A percentile compares a stretch with the other conserved stretches of the same genome.
Conservation (phyloP, 371 early-diverging fungal species). For the Batrachochytrium dendrobatidis region DNA sequence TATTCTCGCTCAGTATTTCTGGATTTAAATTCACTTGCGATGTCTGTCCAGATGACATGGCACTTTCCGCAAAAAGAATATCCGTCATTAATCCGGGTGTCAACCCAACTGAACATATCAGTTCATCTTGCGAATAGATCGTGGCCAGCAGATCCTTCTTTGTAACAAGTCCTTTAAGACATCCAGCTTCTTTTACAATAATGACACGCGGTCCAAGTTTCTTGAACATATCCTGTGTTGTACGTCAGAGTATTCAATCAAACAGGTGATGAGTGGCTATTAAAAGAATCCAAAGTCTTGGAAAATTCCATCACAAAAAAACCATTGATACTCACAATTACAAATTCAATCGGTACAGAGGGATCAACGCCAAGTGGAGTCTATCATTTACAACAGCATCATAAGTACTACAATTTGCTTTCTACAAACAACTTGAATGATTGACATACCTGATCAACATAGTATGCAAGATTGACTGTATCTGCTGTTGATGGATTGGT, state of each 20-base stretch:
- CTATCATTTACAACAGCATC: not conserved
- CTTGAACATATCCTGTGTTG: conserved; percentile 35
- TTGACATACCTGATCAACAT: not conserved
- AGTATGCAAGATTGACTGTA: conserved; percentile 3
- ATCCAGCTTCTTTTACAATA: conserved; percentile 23
- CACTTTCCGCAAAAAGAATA: not conserved
- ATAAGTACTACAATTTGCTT: no score
- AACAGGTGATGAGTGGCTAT: conserved; percentile 4
- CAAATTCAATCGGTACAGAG: conserved; percentile 26
- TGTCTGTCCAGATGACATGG: not conserved
- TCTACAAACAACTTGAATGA: not conserved
- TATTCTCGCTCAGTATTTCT: no score
- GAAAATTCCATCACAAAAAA: not conserved
- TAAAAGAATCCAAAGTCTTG: not conserved
- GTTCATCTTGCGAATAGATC: conserved; percentile 23
- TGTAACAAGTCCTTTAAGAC: conserved; percentile 34
- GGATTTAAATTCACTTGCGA: no score
- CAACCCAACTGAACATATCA: not conserved
- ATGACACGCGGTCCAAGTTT: conserved; percentile 42
- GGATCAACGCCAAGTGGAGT: conserved; percentile 34
- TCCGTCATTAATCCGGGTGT: not conserved
- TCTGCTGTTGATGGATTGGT: not conserved
- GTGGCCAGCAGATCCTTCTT: conserved; percentile 38
- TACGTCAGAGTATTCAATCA: conserved; percentile 3
- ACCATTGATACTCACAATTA: conserved; percentile 17